Evolutionary conservation across 345 rosid genomes (phyloP).

Genomic region (Rhodamnia rubescens): DNA sequence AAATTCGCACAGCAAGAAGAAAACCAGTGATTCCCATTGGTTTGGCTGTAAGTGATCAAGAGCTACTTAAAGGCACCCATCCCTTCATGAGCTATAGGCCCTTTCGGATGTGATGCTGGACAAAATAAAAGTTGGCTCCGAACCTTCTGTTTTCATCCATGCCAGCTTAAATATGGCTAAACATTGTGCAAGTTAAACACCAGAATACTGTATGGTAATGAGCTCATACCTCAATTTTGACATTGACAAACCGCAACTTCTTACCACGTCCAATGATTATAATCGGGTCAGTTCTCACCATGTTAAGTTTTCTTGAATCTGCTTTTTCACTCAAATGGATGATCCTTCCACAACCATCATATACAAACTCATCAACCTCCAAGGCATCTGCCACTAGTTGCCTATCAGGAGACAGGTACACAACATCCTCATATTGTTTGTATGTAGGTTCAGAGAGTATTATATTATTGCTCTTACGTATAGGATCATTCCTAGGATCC

Average conservation of each 20-base stretch:
- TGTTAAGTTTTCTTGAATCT: conserved; percentile 30
- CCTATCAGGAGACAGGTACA: conserved; percentile 67
- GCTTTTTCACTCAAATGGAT: conserved; percentile 53
- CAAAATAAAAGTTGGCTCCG: neutral
- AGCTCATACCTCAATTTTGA: conserved; percentile 72
- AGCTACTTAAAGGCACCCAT: neutral
- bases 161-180: neutral
- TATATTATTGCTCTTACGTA: conserved; percentile 52
- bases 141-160: neutral
- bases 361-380: conserved; percentile 71
- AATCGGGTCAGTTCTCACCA: conserved; percentile 53
- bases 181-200: neutral
- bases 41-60: neutral
- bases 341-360: conserved; percentile 86
- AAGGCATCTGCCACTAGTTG: conserved; percentile 73
- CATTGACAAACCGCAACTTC: conserved; percentile 77
- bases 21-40: neutral
- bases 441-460: conserved; percentile 59
- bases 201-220: neutral
- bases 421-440: conserved; percentile 72
- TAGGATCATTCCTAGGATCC: conserved; percentile 94
- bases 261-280: conserved; percentile 85
- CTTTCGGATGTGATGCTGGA: neutral
- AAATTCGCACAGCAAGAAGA: neutral
- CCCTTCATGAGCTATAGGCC: neutral